Percentiles rank a stretch among this genome's conserved stretches.
Evolutionary conservation across 768 basidiomycete species (phyloP).

Genomic region (Psilocybe tampanensis): DNA sequence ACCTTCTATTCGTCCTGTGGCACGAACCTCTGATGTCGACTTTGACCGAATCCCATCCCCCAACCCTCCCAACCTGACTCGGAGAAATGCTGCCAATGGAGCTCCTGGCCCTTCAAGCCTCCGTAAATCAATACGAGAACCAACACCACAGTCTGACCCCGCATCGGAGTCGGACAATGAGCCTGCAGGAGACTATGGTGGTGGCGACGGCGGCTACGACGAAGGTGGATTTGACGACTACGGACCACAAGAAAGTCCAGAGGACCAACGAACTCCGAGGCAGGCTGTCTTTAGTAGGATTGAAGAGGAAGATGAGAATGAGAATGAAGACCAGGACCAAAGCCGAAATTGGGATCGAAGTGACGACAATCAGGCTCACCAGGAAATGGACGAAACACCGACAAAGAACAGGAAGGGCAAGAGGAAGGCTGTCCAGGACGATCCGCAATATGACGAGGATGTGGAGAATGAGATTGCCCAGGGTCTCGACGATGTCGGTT

Average conservation of each 20-base stretch:
- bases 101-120: constrained; percentile 44
- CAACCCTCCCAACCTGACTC: constrained; percentile 33
- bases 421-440: constrained; percentile 29
- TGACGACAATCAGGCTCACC: constrained; percentile 30
- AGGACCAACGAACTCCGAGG: constrained; percentile 28
- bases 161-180: constrained; percentile 33
- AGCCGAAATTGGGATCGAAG: constrained; percentile 11
- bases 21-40: constrained; percentile 55
- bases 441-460: constrained; percentile 31
- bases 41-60: constrained; percentile 70
- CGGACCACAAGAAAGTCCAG: constrained; percentile 26
- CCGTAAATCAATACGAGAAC: constrained; percentile 33
- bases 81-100: constrained; percentile 32
- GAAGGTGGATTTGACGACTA: constrained; percentile 29
- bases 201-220: constrained; percentile 21
- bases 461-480: constrained; percentile 46
- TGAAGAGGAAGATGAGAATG: constrained; percentile 45
- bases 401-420: constrained; percentile 41
- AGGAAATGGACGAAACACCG: constrained; percentile 36
- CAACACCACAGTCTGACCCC: constrained; percentile 28
- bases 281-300: constrained; percentile 50
- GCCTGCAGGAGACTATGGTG: constrained; percentile 29
- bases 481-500: constrained; percentile 40
- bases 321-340: constrained; percentile 32
- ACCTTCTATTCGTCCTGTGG: constrained; percentile 47